Conservation (phyloP, 2,329 filamentous ascomycete genomes). For the Talaromyces sp. region DNA sequence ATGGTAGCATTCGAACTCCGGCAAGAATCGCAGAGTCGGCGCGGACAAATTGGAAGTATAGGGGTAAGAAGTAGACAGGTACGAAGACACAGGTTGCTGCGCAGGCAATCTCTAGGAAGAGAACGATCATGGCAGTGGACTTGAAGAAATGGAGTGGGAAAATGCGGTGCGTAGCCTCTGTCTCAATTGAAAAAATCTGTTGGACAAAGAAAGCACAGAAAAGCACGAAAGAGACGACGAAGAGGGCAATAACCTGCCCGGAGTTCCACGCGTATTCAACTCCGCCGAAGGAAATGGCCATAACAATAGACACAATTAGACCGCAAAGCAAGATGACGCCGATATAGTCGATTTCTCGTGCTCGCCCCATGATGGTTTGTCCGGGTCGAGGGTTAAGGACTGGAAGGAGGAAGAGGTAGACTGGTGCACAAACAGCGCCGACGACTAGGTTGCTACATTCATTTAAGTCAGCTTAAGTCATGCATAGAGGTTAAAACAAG, state of each 20-base stretch:
- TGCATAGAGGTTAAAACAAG: too few relatives aligned
- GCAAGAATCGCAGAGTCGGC: not conserved
- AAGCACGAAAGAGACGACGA: slow-evolving; percentile 45
- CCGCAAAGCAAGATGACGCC: too few relatives aligned
- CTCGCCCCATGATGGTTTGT: too few relatives aligned
- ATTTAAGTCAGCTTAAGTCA: too few relatives aligned
- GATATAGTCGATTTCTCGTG: too few relatives aligned
- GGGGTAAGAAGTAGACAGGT: not conserved
- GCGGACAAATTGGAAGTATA: not conserved
- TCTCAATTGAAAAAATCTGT: slow-evolving; percentile 30
- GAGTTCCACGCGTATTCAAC: slow-evolving; percentile 47
- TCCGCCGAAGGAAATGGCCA: slow-evolving; percentile 53
- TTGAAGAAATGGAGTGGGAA: not conserved
- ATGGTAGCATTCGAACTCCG: not conserved
- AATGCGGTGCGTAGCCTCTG: not conserved
- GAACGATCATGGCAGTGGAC: not conserved
- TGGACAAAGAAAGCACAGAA: slow-evolving; percentile 47
- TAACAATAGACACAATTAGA: slow-evolving; percentile 27
- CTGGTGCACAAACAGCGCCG: not conserved
- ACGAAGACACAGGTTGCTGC: not conserved
- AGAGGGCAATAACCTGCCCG: slow-evolving; percentile 46
- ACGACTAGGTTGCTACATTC: not conserved
- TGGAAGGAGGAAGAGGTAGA: slow-evolving; percentile 19
- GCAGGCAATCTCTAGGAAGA: not conserved
- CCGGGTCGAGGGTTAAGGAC: too few relatives aligned